Conservation (phyloP, 78 protist genomes). For the Chrysochromulina parva region DNA sequence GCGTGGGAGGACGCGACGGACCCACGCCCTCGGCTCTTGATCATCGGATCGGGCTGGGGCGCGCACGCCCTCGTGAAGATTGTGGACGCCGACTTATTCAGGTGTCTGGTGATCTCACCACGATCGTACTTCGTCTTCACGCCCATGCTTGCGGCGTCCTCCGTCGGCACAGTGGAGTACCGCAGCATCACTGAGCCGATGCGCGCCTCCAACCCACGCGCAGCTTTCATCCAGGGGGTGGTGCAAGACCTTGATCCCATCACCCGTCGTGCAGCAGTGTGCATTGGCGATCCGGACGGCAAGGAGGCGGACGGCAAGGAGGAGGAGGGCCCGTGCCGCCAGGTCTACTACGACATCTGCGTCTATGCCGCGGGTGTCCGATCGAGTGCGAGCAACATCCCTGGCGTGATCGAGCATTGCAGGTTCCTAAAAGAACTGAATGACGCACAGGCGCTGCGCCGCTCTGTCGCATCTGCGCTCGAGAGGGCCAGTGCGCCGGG, state of each 20-base stretch:
- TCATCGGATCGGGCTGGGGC: slow-evolving; percentile 39
- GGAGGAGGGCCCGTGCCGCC: not conserved
- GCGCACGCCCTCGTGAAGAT: slow-evolving; percentile 2
- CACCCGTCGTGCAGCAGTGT: no score
- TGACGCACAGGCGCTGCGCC: slow-evolving; percentile 22
- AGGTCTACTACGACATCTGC: slow-evolving; percentile 29
- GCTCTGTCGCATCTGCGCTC: slow-evolving; percentile 18
- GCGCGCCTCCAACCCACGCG: slow-evolving; percentile 27
- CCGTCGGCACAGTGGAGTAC: slow-evolving; percentile 29
- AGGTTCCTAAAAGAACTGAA: slow-evolving; percentile 23
- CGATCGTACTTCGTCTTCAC: not conserved
- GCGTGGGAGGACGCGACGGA: not conserved
- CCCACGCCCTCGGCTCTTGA: not conserved
- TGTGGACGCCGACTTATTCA: not conserved
- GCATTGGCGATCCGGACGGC: not conserved
- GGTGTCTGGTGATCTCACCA: slow-evolving; percentile 8
- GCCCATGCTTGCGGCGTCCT: not conserved
- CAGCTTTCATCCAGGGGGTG: slow-evolving; percentile 9
- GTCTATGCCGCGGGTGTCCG: slow-evolving; percentile 26
- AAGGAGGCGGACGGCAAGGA: not conserved
- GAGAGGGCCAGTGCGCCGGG: slow-evolving; percentile 4
- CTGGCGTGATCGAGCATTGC: slow-evolving; percentile 32
- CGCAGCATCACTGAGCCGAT: slow-evolving; percentile 26
- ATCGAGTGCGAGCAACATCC: not conserved
- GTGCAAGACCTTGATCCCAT: not conserved